Evolutionary conservation across 108 stramenopile genomes (phyloP).

Genomic region (Cyclotella choctawhatcheeana): DNA sequence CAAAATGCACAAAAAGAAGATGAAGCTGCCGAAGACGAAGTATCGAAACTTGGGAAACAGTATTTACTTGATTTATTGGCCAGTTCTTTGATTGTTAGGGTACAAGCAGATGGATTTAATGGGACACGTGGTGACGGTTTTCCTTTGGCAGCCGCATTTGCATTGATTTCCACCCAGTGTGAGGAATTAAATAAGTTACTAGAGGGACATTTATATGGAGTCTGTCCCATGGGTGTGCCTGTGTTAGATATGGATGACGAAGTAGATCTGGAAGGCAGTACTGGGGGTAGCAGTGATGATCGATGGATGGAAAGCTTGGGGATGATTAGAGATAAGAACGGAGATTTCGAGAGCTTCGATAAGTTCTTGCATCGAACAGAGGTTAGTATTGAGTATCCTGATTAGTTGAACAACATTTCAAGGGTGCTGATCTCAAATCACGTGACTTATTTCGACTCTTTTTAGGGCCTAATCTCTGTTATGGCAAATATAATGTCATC

Average conservation of each 20-base stretch:
- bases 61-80: constrained; percentile 83
- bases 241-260: constrained; percentile 20
- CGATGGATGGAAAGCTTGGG: constrained; percentile 84
- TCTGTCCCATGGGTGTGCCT: constrained; percentile 86
- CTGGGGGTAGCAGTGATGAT: constrained; percentile 52
- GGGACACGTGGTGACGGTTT: constrained; percentile 87
- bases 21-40: constrained; percentile 8
- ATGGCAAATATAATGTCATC: constrained; percentile 82
- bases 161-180: constrained; percentile 63
- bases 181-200: constrained; percentile 65
- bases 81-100: constrained; percentile 72
- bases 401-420: too few relatives aligned
- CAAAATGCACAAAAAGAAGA: constrained; percentile 58
- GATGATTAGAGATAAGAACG: constrained; percentile 75
- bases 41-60: constrained; percentile 59
- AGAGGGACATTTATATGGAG: constrained; percentile 83
- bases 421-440: constrained; percentile 1
- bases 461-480: constrained; percentile 78
- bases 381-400: constrained; percentile 14
- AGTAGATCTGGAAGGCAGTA: constrained; percentile 20
- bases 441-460: not conserved
- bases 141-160: constrained; percentile 75
- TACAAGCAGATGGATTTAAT: constrained; percentile 88
- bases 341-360: constrained; percentile 84
- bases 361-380: constrained; percentile 82